Evolutionary conservation across 257 asterid genomes (phyloP), one percentile per base, ranked within the genome.

Genomic region (Nicotiana obtusifolia): DNA sequence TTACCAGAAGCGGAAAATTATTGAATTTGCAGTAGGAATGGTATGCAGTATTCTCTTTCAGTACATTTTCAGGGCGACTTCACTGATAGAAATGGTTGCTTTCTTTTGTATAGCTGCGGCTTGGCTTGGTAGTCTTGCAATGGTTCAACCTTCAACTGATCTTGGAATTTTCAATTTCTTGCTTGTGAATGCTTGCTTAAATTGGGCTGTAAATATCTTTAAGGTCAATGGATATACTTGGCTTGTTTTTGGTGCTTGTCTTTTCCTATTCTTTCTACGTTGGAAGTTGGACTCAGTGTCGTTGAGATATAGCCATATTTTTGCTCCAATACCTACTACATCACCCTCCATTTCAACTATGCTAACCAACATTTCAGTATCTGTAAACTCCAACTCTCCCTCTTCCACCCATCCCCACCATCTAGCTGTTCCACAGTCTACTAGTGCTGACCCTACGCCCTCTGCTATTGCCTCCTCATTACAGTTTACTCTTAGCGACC

Each of bases 121-220:
- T 5, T 83, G 85, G 83, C 71, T 81, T 26, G 82, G 86, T 8
- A 41, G 17, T 52, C 54, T 83, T 14, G 91, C 90, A 5, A 52
- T 82, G 67, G 83, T 65, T 17, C 81, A 80, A 44, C 82, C 81
- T 44, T 30, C 31, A 1, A 41, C 47, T 11, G 89, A 88, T 16
- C 10, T 77, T 20, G 84, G 86, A 30, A 59, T 82, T 15, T 80
- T 86, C 35, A 71, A 86, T 20, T 77, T 81, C 80, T 24, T 85
- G 2, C 30, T 86, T 15, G 59, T 67, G 59, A 76, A 64, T 78
- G 64, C 81, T 44, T 7, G 84, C 31, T 11, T 84, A 26, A 84
- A 82, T 1, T 87, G 80, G 44, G 82, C 84, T 1, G 83, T 54
- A 44, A 79, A 28, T 20, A 64, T 73, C 9, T 85, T 83, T 28